Evolutionary conservation across 2,329 filamentous ascomycete genomes (phyloP).

Genomic region (Rhynchosporium agropyri): DNA sequence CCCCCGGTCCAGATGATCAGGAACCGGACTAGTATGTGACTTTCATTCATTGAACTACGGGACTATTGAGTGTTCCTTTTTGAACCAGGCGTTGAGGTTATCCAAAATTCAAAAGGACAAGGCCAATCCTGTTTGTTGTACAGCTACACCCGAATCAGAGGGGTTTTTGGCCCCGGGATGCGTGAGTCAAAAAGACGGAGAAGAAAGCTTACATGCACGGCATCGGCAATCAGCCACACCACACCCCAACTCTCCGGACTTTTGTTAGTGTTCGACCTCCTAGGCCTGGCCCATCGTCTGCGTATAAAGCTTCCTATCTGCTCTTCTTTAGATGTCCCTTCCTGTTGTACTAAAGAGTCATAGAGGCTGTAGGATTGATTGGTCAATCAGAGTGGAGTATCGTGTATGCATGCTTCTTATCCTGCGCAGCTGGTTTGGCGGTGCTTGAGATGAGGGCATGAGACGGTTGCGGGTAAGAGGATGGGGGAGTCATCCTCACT

Average conservation of each 20-base stretch:
- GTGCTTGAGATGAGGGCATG: neutral
- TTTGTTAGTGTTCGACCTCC: neutral
- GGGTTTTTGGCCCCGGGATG: no score
- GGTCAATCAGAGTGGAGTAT: constrained; percentile 14
- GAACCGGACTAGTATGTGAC: no score
- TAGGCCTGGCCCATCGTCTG: neutral
- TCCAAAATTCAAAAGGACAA: no score
- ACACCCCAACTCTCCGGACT: neutral
- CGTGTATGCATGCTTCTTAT: neutral
- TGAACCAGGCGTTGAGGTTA: no score
- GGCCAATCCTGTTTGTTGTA: no score
- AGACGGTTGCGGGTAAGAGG: neutral
- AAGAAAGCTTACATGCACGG: constrained; percentile 2
- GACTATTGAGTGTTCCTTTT: no score
- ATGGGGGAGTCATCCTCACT: constrained; percentile 1
- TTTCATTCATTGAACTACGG: no score
- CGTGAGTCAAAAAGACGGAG: constrained; percentile 17
- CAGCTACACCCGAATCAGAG: no score
- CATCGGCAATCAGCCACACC: constrained; percentile 11
- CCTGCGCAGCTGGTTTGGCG: neutral
- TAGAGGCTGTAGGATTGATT: constrained; percentile 14
- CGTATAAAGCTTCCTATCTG: constrained; percentile 16
- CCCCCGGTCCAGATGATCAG: no score
- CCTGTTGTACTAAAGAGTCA: constrained; percentile 16
- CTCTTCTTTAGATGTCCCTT: constrained; percentile 14